phyloP scores from a whole-genome alignment of 1,284 basidiomycete species.

The Puccinia triticina region DNA sequence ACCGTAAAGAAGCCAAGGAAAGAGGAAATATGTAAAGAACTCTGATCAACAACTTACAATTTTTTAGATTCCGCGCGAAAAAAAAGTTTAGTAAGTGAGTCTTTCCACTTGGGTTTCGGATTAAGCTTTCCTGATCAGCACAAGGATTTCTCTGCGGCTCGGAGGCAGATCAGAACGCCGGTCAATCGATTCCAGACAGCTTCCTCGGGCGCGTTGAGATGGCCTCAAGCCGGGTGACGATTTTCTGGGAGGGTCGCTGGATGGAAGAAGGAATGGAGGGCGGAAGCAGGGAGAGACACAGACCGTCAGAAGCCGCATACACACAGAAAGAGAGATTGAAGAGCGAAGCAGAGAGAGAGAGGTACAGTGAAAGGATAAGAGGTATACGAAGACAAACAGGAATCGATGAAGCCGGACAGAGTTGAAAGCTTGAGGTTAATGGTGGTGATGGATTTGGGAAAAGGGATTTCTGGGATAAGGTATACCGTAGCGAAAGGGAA shows the following conservation, averaged over 20 bases:
- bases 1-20: not conserved
- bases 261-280: not conserved
- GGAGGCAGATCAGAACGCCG: not conserved
- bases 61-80: not conserved
- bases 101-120: conserved; percentile 16
- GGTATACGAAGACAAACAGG: not conserved
- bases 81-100: not conserved
- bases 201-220: not conserved
- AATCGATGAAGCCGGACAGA: conserved; percentile 9
- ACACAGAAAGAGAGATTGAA: not conserved
- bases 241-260: not conserved
- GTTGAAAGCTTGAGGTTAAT: conserved; percentile 38
- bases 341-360: not conserved
- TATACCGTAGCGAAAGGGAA: not conserved
- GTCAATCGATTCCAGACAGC: not conserved
- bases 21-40: not conserved
- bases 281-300: not conserved
- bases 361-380: not conserved
- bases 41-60: conserved; percentile 5
- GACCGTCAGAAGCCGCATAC: not conserved
- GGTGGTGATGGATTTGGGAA: conserved; percentile 2
- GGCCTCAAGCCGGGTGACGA: not conserved
- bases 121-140: not conserved
- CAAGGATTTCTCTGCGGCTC: not conserved
- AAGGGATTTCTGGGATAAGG: not conserved